phyloP scores from a whole-genome alignment of 2,329 filamentous ascomycete genomes.

The Cucurbitaria berberidis region DNA sequence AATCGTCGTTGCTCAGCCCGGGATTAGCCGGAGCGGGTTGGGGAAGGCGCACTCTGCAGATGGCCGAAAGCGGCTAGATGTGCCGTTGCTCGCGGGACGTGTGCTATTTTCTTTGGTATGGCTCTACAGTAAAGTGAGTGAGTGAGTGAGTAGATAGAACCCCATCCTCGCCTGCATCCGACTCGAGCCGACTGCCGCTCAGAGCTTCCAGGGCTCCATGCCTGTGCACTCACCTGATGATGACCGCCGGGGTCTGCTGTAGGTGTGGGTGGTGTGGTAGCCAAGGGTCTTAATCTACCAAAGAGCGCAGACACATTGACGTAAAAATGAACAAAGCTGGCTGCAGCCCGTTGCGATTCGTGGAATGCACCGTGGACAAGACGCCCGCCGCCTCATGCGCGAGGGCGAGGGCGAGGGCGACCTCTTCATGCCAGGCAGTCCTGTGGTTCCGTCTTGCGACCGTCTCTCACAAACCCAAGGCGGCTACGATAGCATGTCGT shows the following conservation, averaged over 20 bases:
- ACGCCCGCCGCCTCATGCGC: too few relatives aligned
- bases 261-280: background rate
- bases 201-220: background rate
- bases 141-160: background rate
- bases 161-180: too few relatives aligned
- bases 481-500: too few relatives aligned
- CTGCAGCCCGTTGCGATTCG: background rate
- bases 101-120: background rate
- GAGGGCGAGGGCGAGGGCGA: too few relatives aligned
- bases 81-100: background rate
- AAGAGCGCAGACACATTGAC: background rate
- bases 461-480: too few relatives aligned
- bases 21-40: constrained; percentile 19
- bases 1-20: constrained; percentile 8
- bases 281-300: background rate
- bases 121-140: background rate
- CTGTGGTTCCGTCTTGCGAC: too few relatives aligned
- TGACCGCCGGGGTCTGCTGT: background rate
- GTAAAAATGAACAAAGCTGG: background rate
- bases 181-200: background rate
- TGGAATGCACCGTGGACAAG: too few relatives aligned
- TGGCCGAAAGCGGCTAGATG: constrained; percentile 13
- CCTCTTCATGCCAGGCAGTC: constrained; percentile 1
- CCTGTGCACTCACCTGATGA: background rate
- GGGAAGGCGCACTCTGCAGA: constrained; percentile 6